A percentile compares a stretch with the other conserved stretches of the same genome.
Evolutionary conservation across 306 rosid species (phyloP).

Genomic region (Begonia loranthoides): DNA sequence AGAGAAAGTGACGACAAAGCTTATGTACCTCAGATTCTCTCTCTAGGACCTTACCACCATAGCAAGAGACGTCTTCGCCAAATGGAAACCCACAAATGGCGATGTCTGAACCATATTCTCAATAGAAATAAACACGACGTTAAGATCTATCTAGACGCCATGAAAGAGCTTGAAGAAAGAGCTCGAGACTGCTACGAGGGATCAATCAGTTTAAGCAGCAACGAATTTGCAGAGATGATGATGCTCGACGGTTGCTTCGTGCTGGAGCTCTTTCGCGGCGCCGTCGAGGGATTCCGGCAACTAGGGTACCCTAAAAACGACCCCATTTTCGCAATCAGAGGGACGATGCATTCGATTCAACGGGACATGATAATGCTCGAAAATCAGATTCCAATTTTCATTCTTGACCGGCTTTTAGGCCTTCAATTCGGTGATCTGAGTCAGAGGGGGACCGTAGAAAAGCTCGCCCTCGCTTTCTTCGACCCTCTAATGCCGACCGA

Average conservation of each 20-base stretch:
- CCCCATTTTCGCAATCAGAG: conserved; percentile 84
- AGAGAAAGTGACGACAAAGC: conserved; percentile 77
- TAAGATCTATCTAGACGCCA: conserved; percentile 35
- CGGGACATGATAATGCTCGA: conserved; percentile 92
- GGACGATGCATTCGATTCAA: conserved; percentile 80
- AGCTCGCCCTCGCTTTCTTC: conserved; percentile 49
- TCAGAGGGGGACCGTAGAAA: conserved; percentile 39
- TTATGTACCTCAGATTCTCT: conserved; percentile 57
- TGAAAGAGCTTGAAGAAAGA: conserved; percentile 67
- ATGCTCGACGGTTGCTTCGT: conserved; percentile 76
- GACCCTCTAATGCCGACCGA: conserved; percentile 76
- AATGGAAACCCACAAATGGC: conserved; percentile 91
- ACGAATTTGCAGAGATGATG: conserved; percentile 81
- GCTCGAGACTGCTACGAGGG: conserved; percentile 69
- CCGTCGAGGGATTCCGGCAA: conserved; percentile 44
- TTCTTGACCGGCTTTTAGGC: conserved; percentile 48
- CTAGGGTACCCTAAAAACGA: conserved; percentile 65
- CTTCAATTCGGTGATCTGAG: conserved; percentile 39
- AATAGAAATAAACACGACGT: conserved; percentile 41
- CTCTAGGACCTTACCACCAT: conserved; percentile 81
- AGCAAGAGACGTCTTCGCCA: conserved; percentile 64
- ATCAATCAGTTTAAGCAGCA: conserved; percentile 41
- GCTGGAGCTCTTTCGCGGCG: conserved; percentile 63
- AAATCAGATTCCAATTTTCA: conserved; percentile 68
- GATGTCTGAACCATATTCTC: conserved; percentile 54